A percentile compares a stretch with the other conserved stretches of the same genome.
These are phyloP conservation scores for Torulaspora indica DNA, from an alignment of 805 yeast species.

Conservation along the genomic window DNA sequence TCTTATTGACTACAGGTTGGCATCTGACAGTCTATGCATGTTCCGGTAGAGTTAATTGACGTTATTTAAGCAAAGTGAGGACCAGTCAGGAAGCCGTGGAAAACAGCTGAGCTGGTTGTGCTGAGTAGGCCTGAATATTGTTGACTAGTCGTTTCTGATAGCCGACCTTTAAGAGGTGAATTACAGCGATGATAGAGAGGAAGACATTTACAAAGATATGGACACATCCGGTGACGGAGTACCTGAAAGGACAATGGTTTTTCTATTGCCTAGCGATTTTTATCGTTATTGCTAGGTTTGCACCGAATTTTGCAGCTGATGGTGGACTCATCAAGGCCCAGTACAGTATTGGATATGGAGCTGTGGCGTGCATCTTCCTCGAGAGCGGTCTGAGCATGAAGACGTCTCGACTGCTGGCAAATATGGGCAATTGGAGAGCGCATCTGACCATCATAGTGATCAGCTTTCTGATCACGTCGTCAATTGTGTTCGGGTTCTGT, in stretches of 20 bases:
- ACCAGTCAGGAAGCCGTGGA: no score
- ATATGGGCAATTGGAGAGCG: constrained; percentile 74
- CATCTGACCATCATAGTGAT: constrained; percentile 63
- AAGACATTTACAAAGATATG: constrained; percentile 10
- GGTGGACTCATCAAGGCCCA: constrained; percentile 74
- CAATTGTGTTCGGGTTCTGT: constrained; percentile 69
- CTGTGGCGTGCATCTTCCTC: constrained; percentile 79
- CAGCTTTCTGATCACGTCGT: constrained; percentile 66
- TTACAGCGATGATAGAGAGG: neutral
- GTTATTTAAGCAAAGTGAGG: no score
- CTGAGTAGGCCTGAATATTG: no score
- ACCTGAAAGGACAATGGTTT: constrained; percentile 58
- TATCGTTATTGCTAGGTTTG: constrained; percentile 68
- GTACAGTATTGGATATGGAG: constrained; percentile 77
- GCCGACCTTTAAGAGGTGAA: neutral
- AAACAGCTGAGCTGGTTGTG: no score
- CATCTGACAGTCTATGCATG: no score
- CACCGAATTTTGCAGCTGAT: constrained; percentile 77
- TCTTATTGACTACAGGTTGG: no score
- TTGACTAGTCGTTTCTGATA: no score
- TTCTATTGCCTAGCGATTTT: constrained; percentile 65
- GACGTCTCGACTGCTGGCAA: constrained; percentile 54
- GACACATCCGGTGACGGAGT: constrained; percentile 24
- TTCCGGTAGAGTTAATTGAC: no score
- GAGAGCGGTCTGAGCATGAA: constrained; percentile 78